Base-by-base conservation (phyloP, 2,329 filamentous ascomycete genomes). In the Ceratocystis diversiconidia region DNA sequence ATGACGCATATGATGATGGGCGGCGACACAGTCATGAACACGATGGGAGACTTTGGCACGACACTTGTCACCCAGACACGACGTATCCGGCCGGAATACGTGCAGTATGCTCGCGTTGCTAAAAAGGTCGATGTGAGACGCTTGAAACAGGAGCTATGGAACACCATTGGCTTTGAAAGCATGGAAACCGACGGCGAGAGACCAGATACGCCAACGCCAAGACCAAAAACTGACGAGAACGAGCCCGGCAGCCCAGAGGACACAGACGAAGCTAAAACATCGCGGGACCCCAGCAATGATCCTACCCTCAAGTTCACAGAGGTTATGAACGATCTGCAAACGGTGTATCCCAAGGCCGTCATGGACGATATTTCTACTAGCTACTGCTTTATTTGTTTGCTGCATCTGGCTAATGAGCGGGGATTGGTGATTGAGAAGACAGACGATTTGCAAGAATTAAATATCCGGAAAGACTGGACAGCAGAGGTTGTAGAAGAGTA, bases 311-410 rank as follows among this genome's bases (percentile, higher is more conserved):
- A 88, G 71, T 99, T 99, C 76, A 97, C 92, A 0, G 80, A 87
- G 22, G 86, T 99, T 67, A 95, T 99, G 85, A 95, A 95, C 73
- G 86, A 86, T 68, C 78, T 99, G 60, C 89, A 95, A 73, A 76
- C 80, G 3, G 90, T 96, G 6, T 99, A 99, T 72, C 87, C 91
- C 10, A 88, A 89, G 74, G 82, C 89, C 70, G 84, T 85, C 68
- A 89, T 99, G 85, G 85, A 88, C 68, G 94, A 99, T 75, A 97
- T 99, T 72, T 96, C 91, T 44, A 99, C 94, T 0, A 95, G 83
- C 69, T 87, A 78, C 76, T 95, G 94, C 74, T 99, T 97, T 76
- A 99, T 99, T 72, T 95, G 89, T 71, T 77, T 96, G 66, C 78
- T 96, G 69, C 92, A 96, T 75, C 74, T 96, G 71, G 92, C 92